Evolutionary conservation across 495 filamentous ascomycete species (phyloP), one percentile per base, ranked within the genome.

Genomic region (Daldinia vernicosa): DNA sequence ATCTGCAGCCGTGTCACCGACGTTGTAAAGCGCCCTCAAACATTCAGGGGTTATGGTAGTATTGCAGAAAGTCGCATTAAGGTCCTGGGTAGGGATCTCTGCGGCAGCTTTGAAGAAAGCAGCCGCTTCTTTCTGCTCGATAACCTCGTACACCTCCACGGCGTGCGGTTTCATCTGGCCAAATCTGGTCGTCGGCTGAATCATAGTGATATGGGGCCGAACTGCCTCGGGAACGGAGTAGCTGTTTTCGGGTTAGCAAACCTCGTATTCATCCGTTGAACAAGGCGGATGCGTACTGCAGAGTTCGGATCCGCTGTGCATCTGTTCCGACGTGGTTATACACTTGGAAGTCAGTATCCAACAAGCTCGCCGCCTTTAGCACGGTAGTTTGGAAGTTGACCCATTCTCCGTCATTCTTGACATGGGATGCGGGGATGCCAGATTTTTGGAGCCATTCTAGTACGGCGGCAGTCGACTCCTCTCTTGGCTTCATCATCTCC

Each of bases 161-260:
- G 47, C 50, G 3, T 66, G 72, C 2, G 37, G 64, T 51, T 68
- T 67, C 54, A 67, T 73, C 74, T 61, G 74, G 59, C 69, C 58
- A 79, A 92, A 91, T 12, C 87, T 88, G 19, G 85, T 91, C 0
- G 88, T 90, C 11, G 89, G 89, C 77, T 91, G 89, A 45, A 91
- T 85, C 39, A 87, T 82, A 55, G 87, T 85, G 69, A 92, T 84
- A 71, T 91, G 87, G 17, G 75, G 70, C 61, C 84, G 83, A 5
- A 93, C 74, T 6, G 82, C 75, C 57, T 86, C 82, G 0, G 90
- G 90, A 4, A 93, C 82, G 11, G 87, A 89, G 79, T 92, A 92
- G 43, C 77, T 76, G 50, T 65, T 64, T 47, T 66, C 50, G 22
- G 19, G 55, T 75, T 69, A 68, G 65, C 51, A 14, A 62, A 61